Percentiles rank a stretch among this genome's conserved stretches.
Conservation (phyloP, 495 filamentous ascomycete genomes). For the Chaetomidium leptoderma region DNA sequence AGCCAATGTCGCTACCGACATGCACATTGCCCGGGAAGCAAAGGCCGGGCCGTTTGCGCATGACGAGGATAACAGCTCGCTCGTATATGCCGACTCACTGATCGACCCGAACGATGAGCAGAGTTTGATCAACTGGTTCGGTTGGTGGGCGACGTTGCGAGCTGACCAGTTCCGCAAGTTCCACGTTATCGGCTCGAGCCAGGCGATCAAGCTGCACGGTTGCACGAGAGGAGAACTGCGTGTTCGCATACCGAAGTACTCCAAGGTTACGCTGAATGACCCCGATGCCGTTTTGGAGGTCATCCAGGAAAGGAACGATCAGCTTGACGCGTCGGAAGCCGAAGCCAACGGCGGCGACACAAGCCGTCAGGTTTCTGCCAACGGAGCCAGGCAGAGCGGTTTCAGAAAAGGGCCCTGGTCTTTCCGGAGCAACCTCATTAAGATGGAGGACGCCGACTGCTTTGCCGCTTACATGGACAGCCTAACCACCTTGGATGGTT, state of each 20-base stretch:
- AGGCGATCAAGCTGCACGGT: conserved; percentile 15
- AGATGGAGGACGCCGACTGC: not conserved
- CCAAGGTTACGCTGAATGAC: conserved; percentile 34
- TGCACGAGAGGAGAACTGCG: conserved; percentile 31
- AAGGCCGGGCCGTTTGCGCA: conserved; percentile 17
- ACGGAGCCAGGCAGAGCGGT: not conserved
- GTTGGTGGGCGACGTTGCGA: conserved; percentile 47
- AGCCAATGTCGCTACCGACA: conserved; percentile 24
- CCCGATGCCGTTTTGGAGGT: conserved; percentile 35
- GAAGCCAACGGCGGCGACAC: not conserved
- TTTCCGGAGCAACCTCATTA: conserved; percentile 16
- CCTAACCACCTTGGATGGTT: not conserved
- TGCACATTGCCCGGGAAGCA: conserved; percentile 18
- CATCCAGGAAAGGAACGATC: conserved; percentile 16
- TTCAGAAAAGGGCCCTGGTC: conserved; percentile 1
- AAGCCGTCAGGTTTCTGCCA: not conserved
- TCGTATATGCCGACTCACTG: conserved; percentile 38
- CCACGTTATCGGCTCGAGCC: conserved; percentile 43
- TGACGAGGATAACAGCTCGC: conserved; percentile 35
- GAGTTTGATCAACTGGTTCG: conserved; percentile 51
- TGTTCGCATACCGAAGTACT: conserved; percentile 40
- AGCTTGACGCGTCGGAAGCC: not conserved
- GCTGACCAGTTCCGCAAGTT: conserved; percentile 47
- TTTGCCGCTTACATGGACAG: conserved; percentile 4
- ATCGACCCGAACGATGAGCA: conserved; percentile 53